These are phyloP conservation scores for Turnera subulata DNA, from an alignment of 345 rosid species.

Conservation along the genomic window DNA sequence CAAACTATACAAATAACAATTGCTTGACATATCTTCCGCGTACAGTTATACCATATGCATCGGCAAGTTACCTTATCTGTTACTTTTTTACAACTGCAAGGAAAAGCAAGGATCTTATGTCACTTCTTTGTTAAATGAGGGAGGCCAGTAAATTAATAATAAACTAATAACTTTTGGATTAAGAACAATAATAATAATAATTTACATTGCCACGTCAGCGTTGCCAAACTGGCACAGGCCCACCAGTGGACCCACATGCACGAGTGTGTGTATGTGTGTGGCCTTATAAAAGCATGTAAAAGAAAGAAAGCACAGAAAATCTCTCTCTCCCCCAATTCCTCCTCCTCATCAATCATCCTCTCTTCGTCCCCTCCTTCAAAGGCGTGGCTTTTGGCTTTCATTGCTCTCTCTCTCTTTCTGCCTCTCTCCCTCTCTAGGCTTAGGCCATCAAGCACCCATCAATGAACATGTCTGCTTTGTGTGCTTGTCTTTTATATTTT, in stretches of 20 bases:
- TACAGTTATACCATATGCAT: too few species aligned
- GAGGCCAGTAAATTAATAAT: conserved; percentile 3
- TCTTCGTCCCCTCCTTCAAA: conserved; percentile 21
- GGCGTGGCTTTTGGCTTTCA: conserved; percentile 63
- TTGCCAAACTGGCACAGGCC: conserved; percentile 17
- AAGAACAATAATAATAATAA: too few species aligned
- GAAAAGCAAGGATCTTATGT: conserved; percentile 53
- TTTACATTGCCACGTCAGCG: conserved; percentile 34
- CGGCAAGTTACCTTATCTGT: conserved; percentile 4
- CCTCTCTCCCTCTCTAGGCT: conserved; percentile 4
- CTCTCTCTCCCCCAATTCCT: conserved; percentile 8
- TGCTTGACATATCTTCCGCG: too few species aligned
- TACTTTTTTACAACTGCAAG: conserved; percentile 28
- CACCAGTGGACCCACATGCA: conserved; percentile 25
- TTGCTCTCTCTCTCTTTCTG: conserved; percentile 32
- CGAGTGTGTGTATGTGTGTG: conserved; percentile 8
- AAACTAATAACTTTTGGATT: too few species aligned
- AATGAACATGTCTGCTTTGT: conserved; percentile 38
- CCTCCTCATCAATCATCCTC: conserved; percentile 9
- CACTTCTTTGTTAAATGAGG: conserved; percentile 29
- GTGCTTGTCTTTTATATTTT: conserved; percentile 13
- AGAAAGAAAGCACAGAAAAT: neutral
- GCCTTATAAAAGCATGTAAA: conserved; percentile 28
- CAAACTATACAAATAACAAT: too few species aligned
- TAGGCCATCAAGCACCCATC: conserved; percentile 31